Evolutionary conservation across 768 basidiomycete genomes (phyloP).

Genomic region (Phlegmacium glaucopus): DNA sequence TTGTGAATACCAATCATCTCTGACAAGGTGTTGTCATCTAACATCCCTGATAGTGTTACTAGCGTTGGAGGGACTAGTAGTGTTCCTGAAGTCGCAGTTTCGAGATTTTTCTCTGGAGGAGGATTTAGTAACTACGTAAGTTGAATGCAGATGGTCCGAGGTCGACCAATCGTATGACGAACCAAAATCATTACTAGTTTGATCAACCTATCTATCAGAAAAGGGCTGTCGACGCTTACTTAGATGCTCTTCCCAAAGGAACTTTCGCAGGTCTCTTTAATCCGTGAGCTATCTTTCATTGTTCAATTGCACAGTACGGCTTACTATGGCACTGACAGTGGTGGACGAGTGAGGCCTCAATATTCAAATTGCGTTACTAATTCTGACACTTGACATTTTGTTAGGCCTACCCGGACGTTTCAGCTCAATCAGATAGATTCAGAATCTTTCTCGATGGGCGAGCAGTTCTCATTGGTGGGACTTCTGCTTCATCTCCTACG

Average conservation of each 20-base stretch:
- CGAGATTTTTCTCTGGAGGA: constrained; percentile 58
- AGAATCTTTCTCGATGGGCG: constrained; percentile 40
- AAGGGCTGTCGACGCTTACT: constrained; percentile 38
- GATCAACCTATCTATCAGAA: constrained; percentile 53
- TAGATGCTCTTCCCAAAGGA: constrained; percentile 41
- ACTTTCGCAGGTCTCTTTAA: constrained; percentile 62
- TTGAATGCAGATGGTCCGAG: neutral
- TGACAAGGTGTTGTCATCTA: neutral
- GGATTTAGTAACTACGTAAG: constrained; percentile 69
- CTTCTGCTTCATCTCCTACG: constrained; percentile 59
- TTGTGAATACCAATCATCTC: constrained; percentile 31
- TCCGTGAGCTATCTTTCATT: constrained; percentile 32
- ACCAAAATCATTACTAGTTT: constrained; percentile 34
- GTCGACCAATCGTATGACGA: no score
- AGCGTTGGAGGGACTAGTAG: constrained; percentile 58
- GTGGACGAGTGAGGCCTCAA: constrained; percentile 44
- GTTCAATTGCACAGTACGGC: neutral
- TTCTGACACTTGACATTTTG: neutral
- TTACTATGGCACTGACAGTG: constrained; percentile 22
- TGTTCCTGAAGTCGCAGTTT: constrained; percentile 51
- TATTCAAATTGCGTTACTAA: neutral
- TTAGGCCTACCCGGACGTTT: constrained; percentile 61
- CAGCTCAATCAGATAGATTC: constrained; percentile 53
- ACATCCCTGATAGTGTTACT: constrained; percentile 50
- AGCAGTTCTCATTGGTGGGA: constrained; percentile 44